Percentiles rank a stretch among this genome's conserved stretches.
Conservation (phyloP, 2,329 filamentous ascomycete genomes). For the Coleophoma eucalyptorum region DNA sequence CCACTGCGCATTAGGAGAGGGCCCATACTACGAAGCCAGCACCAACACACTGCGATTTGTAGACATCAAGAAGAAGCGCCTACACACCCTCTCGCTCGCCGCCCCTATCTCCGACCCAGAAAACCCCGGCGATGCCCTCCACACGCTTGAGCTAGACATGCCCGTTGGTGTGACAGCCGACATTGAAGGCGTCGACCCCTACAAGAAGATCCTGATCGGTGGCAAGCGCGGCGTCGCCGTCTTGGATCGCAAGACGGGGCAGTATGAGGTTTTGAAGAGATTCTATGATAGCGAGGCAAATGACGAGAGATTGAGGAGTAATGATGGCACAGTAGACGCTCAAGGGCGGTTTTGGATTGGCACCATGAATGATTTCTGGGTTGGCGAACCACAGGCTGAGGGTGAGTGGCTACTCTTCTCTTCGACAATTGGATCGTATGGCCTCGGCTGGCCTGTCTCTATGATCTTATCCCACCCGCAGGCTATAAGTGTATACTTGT, state of each 20-base stretch:
- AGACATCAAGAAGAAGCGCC: constrained; percentile 74
- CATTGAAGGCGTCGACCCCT: constrained; percentile 60
- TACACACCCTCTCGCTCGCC: constrained; percentile 67
- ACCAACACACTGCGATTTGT: constrained; percentile 70
- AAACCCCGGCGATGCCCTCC: constrained; percentile 10
- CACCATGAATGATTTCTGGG: constrained; percentile 74
- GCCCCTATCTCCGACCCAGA: constrained; percentile 43
- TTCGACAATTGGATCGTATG: not conserved
- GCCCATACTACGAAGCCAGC: constrained; percentile 66
- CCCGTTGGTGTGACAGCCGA: constrained; percentile 70
- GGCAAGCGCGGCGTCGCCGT: constrained; percentile 81
- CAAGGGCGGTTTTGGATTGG: constrained; percentile 82
- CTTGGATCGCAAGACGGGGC: constrained; percentile 58
- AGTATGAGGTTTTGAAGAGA: constrained; percentile 48
- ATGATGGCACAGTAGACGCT: constrained; percentile 80
- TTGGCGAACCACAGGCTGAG: constrained; percentile 29
- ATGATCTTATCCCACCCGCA: no score
- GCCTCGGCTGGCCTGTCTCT: no score
- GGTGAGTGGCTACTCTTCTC: constrained; percentile 19
- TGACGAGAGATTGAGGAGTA: constrained; percentile 55
- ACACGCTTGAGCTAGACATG: constrained; percentile 44
- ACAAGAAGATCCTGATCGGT: constrained; percentile 68
- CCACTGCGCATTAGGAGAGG: constrained; percentile 68
- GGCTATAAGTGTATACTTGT: not conserved
- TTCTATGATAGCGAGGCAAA: constrained; percentile 34